Evolutionary conservation across 352 stramenopile species (phyloP).

Genomic region (Globisporangium nodosum): DNA sequence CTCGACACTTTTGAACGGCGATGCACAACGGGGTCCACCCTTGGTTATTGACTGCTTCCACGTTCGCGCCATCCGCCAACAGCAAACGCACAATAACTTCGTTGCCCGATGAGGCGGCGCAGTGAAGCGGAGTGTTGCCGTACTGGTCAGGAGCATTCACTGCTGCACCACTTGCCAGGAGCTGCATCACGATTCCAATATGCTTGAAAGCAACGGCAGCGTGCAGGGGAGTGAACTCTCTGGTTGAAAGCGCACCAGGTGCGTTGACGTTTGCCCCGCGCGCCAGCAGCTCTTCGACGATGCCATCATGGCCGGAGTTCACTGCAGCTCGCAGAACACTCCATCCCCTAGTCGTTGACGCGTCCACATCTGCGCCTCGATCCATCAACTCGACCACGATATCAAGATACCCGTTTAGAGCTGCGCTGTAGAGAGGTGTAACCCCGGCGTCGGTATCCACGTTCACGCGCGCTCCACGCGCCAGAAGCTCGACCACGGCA

Average conservation of each 20-base stretch:
- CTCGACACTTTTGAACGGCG: neutral
- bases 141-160: neutral
- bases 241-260: too few relatives aligned
- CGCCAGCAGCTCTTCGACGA: neutral
- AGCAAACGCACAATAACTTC: neutral
- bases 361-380: neutral
- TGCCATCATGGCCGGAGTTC: neutral
- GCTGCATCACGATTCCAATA: neutral
- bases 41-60: neutral
- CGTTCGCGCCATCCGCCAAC: neutral
- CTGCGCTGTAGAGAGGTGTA: neutral
- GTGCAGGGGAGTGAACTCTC: neutral
- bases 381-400: neutral
- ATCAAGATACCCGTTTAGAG: neutral
- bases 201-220: neutral
- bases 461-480: neutral
- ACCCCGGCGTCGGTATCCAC: neutral
- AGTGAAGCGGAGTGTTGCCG: neutral
- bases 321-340: neutral
- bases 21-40: neutral
- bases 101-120: neutral
- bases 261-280: neutral
- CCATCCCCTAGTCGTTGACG: neutral
- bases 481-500: neutral
- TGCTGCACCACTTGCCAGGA: neutral